Conservation (phyloP, 2,329 filamentous ascomycete genomes). For the Hypoxylon sp. region DNA sequence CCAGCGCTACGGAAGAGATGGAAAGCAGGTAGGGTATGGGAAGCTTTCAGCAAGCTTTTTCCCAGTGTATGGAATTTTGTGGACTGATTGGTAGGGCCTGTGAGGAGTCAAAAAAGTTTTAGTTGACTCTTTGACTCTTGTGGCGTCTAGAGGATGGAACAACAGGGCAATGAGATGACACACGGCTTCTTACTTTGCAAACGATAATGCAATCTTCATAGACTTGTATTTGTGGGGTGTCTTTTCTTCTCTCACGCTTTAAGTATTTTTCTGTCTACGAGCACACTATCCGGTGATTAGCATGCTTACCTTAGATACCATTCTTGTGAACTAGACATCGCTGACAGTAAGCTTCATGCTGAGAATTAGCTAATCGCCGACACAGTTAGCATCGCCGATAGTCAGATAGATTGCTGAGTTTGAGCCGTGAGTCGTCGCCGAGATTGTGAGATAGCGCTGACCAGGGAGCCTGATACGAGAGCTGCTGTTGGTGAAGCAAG, state of each 20-base stretch:
- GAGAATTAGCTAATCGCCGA: neutral
- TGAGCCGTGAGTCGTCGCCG: conserved; percentile 1
- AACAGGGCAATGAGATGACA: conserved; percentile 47
- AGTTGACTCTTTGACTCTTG: conserved; percentile 37
- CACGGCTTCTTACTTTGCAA: conserved; percentile 47
- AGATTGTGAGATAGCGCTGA: neutral
- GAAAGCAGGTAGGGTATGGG: conserved; percentile 16
- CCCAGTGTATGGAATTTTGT: conserved; percentile 46
- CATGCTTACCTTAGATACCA: neutral
- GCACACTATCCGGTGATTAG: neutral
- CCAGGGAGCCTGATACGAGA: neutral
- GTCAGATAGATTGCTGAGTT: neutral
- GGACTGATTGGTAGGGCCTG: conserved; percentile 36
- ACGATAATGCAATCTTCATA: conserved; percentile 52
- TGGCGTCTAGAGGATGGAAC: conserved; percentile 49
- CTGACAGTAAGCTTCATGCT: neutral
- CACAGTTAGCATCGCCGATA: neutral
- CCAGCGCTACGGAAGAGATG: conserved; percentile 18
- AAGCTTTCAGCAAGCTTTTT: conserved; percentile 21
- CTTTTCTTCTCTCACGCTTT: conserved; percentile 34
- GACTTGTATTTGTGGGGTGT: conserved; percentile 42
- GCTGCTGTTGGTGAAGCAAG: neutral
- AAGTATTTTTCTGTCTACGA: conserved; percentile 7
- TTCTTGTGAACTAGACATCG: neutral
- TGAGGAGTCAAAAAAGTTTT: conserved; percentile 28